Base-by-base conservation (phyloP, 305 asterid species). In the Solanum aculeatissimum region DNA sequence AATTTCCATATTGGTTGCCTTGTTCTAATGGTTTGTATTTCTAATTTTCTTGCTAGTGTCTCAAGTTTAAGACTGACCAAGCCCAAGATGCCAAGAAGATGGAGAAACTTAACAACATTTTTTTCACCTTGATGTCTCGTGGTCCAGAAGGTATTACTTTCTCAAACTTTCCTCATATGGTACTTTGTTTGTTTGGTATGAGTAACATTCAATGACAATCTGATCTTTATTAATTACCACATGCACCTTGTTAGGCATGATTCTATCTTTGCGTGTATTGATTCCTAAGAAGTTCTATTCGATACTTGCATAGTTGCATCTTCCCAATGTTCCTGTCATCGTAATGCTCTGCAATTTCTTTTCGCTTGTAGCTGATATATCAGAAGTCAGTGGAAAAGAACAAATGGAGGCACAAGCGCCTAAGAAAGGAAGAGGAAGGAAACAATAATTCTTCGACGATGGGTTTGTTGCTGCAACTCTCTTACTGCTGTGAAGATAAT, bases 361-460 rank as follows among this genome's bases (percentile, higher is more conserved):
- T 77, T 77, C 2, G 1, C 13, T 51, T 51, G 87, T 92, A 95
- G 98, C 89, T 35, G 97, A 92, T 89, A 83, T 92, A 88, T 88
- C 98, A 47, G 98, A 93, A 90, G 95, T 87, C 69, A 89, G 92
- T 84, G 98, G 97, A 80, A 95, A 92, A 90, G 97, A 92, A 84
- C 97, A 93, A 80, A 83, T 77, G 29, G 98, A 93, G 78, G 92
- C 92, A 80, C 95, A 89, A 84, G 94, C 94, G 78, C 85, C 92
- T 86, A 92, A 92, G 93, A 93, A 91, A 88, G 97, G 97, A 38
- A 92, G 97, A 92, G 97, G 97, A 79, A 88, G 98, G 90, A 95
- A 95, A 83, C 97, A 95, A 86, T 93, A 84, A 85, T 42, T 40
- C 19, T 83, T 66, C 58, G n/a, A 32, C 3, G 12, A 35, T 55